Evolutionary conservation across 345 rosid species (phyloP).

Genomic region (Sisymbrium altissimum): DNA sequence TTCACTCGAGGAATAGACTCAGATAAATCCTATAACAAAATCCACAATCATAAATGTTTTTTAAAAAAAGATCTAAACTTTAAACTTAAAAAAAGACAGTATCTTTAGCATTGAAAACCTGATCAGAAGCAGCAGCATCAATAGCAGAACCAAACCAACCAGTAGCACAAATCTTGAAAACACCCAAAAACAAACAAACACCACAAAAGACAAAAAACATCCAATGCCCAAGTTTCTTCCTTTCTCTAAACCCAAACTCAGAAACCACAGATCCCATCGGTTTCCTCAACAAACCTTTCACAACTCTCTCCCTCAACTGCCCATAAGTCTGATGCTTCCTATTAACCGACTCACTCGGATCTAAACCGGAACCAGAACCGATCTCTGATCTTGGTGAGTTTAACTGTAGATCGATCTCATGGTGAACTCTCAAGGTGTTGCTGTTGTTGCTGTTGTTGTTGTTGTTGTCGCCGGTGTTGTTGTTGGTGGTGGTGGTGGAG

Average conservation of each 20-base stretch:
- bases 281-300: slow-evolving; percentile 46
- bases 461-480: not conserved
- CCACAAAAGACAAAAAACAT: slow-evolving; percentile 84
- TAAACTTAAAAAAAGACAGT: no score
- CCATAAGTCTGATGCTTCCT: slow-evolving; percentile 40
- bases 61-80: no score
- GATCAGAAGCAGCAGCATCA: slow-evolving; percentile 50
- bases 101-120: slow-evolving; percentile 30
- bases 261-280: slow-evolving; percentile 55
- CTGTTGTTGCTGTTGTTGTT: not conserved
- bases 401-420: slow-evolving; percentile 72
- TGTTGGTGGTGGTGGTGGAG: slow-evolving; percentile 7
- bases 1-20: slow-evolving; percentile 33
- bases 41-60: not conserved
- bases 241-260: slow-evolving; percentile 63
- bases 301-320: slow-evolving; percentile 47
- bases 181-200: slow-evolving; percentile 78
- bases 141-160: slow-evolving; percentile 92
- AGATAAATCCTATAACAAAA: slow-evolving; percentile 40
- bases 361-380: slow-evolving; percentile 27
- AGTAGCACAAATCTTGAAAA: slow-evolving; percentile 77
- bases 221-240: slow-evolving; percentile 79
- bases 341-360: slow-evolving; percentile 37
- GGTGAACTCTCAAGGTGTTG: slow-evolving; percentile 37
- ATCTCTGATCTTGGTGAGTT: slow-evolving; percentile 80